A percentile compares a stretch with the other conserved stretches of the same genome.
phyloP scores from a whole-genome alignment of 495 filamentous ascomycete genomes.

The Mytilinidion resinicola region DNA sequence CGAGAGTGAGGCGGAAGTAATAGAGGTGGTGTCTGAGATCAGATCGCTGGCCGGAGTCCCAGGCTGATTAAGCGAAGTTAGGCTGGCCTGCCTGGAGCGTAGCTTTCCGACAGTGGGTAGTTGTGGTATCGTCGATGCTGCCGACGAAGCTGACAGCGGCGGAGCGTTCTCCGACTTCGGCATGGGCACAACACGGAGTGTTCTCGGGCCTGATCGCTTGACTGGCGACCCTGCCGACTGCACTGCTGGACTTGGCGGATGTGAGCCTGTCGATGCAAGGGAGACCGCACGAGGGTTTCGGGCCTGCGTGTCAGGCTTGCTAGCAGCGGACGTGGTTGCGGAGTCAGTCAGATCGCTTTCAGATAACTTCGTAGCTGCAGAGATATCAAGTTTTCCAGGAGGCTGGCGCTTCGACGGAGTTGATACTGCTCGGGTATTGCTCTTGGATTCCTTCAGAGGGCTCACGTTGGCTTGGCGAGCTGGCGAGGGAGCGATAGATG shows the following conservation, averaged over 20 bases:
- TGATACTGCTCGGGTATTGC: not conserved
- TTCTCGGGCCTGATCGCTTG: conserved; percentile 39
- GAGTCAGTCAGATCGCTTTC: conserved; percentile 15
- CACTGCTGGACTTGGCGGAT: conserved; percentile 46
- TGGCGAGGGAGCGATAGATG: conserved; percentile 3
- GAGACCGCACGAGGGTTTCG: conserved; percentile 21
- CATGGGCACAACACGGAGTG: conserved; percentile 65
- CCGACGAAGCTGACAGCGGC: conserved; percentile 34
- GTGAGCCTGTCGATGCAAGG: conserved; percentile 28
- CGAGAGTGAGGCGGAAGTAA: conserved; percentile 75
- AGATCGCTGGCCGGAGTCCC: conserved; percentile 71
- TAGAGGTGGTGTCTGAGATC: conserved; percentile 68
- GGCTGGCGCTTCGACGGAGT: conserved; percentile 45
- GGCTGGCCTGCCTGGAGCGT: conserved; percentile 53
- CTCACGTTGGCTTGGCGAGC: not conserved
- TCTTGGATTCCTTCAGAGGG: conserved; percentile 11
- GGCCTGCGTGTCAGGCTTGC: conserved; percentile 15
- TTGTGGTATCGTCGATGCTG: conserved; percentile 26
- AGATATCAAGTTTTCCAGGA: conserved; percentile 59
- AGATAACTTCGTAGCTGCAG: conserved; percentile 42
- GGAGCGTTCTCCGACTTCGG: conserved; percentile 60
- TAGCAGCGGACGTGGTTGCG: not conserved
- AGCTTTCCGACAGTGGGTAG: conserved; percentile 35
- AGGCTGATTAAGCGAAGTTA: conserved; percentile 59
- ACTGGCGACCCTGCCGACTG: conserved; percentile 46